phyloP scores from a whole-genome alignment of 345 rosid genomes.

The Citrus cavaleriei region DNA sequence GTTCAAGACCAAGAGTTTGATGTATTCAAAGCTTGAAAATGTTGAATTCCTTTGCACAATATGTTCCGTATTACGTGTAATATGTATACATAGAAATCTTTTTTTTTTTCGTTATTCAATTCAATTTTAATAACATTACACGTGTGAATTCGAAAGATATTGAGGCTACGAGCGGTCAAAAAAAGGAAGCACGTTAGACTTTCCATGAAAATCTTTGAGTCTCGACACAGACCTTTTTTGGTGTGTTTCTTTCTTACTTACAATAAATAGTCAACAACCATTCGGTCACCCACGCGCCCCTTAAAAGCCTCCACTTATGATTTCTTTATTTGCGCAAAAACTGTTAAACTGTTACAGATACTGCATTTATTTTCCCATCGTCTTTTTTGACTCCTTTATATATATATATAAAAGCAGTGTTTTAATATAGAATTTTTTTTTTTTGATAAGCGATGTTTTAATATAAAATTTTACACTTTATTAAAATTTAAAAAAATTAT shows the following conservation, averaged over 20 bases:
- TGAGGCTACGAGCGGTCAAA: slow-evolving; percentile 27
- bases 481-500: too few species aligned
- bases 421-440: too few species aligned
- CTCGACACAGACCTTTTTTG: background rate
- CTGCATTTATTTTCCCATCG: background rate
- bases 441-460: too few species aligned
- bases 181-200: slow-evolving; percentile 15
- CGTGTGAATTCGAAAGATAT: background rate
- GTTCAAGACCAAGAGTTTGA: slow-evolving; percentile 29
- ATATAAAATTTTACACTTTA: too few species aligned
- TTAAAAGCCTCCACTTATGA: background rate
- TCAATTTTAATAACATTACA: background rate
- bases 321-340: too few species aligned
- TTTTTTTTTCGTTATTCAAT: background rate
- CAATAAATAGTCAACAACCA: background rate
- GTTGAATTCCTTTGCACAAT: background rate
- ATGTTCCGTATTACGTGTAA: background rate
- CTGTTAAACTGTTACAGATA: background rate
- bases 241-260: background rate
- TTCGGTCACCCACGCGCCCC: slow-evolving; percentile 22
- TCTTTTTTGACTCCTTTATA: background rate
- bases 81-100: too few species aligned
- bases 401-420: too few species aligned
- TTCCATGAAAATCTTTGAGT: slow-evolving; percentile 20
- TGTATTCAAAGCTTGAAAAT: slow-evolving; percentile 25